Conservation (phyloP, 2,329 filamentous ascomycete genomes). For the Grosmannia huntii region DNA sequence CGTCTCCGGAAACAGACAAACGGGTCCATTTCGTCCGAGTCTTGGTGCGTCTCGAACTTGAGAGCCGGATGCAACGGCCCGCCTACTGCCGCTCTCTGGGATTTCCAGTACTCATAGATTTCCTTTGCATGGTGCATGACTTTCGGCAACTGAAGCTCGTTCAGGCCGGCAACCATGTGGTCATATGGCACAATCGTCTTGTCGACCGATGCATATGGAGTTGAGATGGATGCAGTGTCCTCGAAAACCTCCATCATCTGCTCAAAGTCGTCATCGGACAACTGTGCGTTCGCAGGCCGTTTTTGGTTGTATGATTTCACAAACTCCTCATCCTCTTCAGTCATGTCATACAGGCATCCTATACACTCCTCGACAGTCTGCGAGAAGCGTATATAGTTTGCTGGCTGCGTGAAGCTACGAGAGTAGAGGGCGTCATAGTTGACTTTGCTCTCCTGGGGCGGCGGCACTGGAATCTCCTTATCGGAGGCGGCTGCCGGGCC, state of each 20-base stretch:
- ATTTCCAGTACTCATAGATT: conserved; percentile 84
- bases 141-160: conserved; percentile 34
- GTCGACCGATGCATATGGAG: conserved; percentile 82
- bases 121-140: conserved; percentile 53
- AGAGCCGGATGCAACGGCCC: conserved; percentile 67
- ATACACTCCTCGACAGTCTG: conserved; percentile 95
- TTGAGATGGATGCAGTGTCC: conserved; percentile 67
- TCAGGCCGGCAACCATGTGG: conserved; percentile 58
- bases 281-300: conserved; percentile 47
- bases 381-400: conserved; percentile 93
- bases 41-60: conserved; percentile 89
- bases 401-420: conserved; percentile 65
- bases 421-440: conserved; percentile 86
- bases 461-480: conserved; percentile 53
- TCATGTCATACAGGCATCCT: conserved; percentile 88
- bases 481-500: conserved; percentile 41
- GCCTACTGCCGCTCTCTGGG: conserved; percentile 48
- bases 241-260: conserved; percentile 92
- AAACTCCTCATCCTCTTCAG: conserved; percentile 74
- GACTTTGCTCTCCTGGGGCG: conserved; percentile 49
- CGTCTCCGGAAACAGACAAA: conserved; percentile 96
- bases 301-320: conserved; percentile 75
- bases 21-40: conserved; percentile 89
- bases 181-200: conserved; percentile 71
- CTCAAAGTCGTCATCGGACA: conserved; percentile 87